Conservation (phyloP, 345 rosid genomes). For the Sisymbrium irio region DNA sequence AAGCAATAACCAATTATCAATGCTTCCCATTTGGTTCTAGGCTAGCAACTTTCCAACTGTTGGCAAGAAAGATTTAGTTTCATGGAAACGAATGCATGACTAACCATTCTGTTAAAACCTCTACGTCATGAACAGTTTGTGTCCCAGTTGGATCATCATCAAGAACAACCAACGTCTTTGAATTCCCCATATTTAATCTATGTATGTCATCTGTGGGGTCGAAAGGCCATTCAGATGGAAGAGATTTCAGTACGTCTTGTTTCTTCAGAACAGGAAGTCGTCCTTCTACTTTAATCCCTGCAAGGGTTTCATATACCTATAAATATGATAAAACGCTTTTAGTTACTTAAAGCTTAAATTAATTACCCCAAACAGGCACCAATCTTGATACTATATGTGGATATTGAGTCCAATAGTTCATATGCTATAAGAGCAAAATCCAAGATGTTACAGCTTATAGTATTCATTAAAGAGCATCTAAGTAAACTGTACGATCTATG, state of each 20-base stretch:
- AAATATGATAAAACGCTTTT: background rate
- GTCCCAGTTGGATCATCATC: conserved; percentile 99
- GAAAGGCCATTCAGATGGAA: conserved; percentile 82
- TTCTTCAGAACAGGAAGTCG: conserved; percentile 67
- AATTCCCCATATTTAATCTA: conserved; percentile 53
- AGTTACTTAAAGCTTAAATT: conserved; percentile 12
- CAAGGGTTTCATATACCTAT: conserved; percentile 85
- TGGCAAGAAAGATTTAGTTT: background rate
- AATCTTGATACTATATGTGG: background rate
- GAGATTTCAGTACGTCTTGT: conserved; percentile 59
- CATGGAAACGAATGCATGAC: conserved; percentile 21
- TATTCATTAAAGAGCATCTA: background rate
- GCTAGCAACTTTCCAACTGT: background rate
- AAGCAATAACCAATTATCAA: background rate
- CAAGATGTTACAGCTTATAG: conserved; percentile 5
- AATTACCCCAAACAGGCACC: conserved; percentile 6
- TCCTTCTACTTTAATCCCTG: conserved; percentile 85
- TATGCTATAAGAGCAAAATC: background rate
- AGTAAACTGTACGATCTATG: too few relatives aligned
- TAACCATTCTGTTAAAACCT: conserved; percentile 97
- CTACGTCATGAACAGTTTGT: conserved; percentile 95
- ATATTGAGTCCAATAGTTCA: background rate
- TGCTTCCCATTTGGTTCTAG: background rate
- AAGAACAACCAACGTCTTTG: conserved; percentile 81
- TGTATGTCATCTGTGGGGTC: conserved; percentile 71